Base-by-base conservation (phyloP, 129 eudicot species). In the Rutidosis leptorrhynchoides region DNA sequence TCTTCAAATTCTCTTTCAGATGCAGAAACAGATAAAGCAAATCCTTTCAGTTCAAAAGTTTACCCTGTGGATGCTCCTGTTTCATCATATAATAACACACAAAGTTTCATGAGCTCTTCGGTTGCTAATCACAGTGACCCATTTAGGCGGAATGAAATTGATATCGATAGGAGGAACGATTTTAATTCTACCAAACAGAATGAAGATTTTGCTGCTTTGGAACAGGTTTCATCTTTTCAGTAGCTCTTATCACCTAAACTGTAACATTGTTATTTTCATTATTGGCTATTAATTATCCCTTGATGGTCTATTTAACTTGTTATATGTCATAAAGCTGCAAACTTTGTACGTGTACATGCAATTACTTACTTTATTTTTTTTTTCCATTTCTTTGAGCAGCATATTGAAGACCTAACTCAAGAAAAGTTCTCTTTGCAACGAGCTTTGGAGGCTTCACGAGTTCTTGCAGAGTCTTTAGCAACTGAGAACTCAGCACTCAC, bases 351-450 rank as follows among this genome's bases (percentile, higher is more conserved):
- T 59, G 24, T 59, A 22, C 20, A 53, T 53, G 55, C 68, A 69
- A 52, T 65, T 27, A 58, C 65, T 60, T 52, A 46, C 55, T 48
- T 72, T 61, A 4, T 10, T 26, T 15, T 61, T 16, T 25, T 26
- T 15, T 61, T 16, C 20, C 2, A 8, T 49, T 70, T 15, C 73
- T 9, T 65, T 64, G 74, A 54, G 82, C 91, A 94, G 95, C 95
- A 94, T 83, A 94, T 94, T 77, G 99, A 94, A 86, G 99, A 94
- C 69, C 67, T 94, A 60, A 94, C 99, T 6, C 99, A 94, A 72
- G 99, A 94, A 60, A 94, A 89, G 80, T 94, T 89, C 76, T 89
- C 99, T 24, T 79, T 94, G 83, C 99, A 94, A 86, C 88, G 99
- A 68, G 86, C 99, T 59, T 79, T 94, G 77, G 99, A 94, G 75